Evolutionary conservation across 257 asterid species (phyloP), one percentile per base, ranked within the genome.

Genomic region (Jasminum sambac): DNA sequence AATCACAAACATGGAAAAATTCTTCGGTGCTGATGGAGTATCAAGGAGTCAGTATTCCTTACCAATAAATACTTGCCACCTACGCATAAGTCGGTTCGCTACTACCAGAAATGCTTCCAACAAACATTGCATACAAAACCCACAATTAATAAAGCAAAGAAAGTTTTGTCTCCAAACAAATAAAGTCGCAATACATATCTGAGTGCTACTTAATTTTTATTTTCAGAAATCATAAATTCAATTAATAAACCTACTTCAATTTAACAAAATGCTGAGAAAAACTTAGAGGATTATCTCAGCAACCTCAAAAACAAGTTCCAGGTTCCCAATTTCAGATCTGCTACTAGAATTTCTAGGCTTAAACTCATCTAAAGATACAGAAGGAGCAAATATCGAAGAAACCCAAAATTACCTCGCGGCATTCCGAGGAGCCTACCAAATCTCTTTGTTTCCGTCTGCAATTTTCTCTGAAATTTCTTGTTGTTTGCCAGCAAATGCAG

Each of bases 331-430:
- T 70, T 42, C 82, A 76, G 84, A 79, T 82, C 84, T 76, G 76
- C 68, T 57, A 67, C 61, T 66, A 11, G 72, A 72, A 42, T 21
- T 44, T 42, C 36, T 24, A 21, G 14, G 55, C 72, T 55, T 19
- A 21, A 36, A 41, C 25, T 63, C 69, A 40, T 52, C 72, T 37
- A 60, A 69, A 12, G 66, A 66, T 30, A 72, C 6, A 10, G 19
- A 44, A 23, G 10, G 38, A 65, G 8, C 21, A 48, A n/a, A 11
- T 55, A 19, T 21, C 30, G 1, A 11, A 58, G 59, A 67, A 64
- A 50, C 60, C 37, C 14, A 26, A 67, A 67, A 72, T 75, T 73
- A 87, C 90, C 90, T 83, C 9, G 80, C 71, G 77, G 67, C 86
- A 80, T 81, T 66, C 36, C 69, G 50, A 44, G 48, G 12, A 68